Percentiles rank a stretch among this genome's conserved stretches.
These are phyloP conservation scores for Polytrichum commune DNA, from an alignment of 225 moss, liverwort and hornwort genomes.

Conservation along the genomic window DNA sequence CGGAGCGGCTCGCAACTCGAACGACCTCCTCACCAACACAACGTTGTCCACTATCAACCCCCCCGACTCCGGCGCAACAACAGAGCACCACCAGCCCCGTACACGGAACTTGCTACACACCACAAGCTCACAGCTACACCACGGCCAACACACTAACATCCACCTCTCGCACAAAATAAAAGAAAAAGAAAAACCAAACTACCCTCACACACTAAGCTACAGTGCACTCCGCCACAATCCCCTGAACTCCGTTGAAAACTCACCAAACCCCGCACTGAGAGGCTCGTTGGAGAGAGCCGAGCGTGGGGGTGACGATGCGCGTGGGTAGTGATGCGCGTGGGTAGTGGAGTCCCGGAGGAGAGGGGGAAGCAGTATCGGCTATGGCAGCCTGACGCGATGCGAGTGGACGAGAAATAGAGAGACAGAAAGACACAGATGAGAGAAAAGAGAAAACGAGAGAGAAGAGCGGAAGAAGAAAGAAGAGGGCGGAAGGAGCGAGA, in stretches of 20 bases:
- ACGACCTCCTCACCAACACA: not conserved
- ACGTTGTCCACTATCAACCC: not conserved
- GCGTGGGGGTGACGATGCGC: not conserved
- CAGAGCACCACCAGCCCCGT: not conserved
- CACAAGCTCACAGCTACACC: not conserved
- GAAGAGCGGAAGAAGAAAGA: too few relatives aligned
- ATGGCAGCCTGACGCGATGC: too few relatives aligned
- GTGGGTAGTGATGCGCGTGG: not conserved
- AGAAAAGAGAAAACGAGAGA: not conserved
- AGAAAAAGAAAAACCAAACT: too few relatives aligned
- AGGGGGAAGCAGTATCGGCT: not conserved
- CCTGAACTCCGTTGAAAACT: too few relatives aligned
- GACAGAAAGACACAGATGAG: too few relatives aligned
- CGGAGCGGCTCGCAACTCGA: not conserved
- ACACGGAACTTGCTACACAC: not conserved
- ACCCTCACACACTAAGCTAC: not conserved
- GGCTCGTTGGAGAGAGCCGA: not conserved
- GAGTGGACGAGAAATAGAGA: too few relatives aligned
- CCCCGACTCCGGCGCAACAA: not conserved
- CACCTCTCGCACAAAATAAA: not conserved
- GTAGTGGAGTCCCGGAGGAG: not conserved
- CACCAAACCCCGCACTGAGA: not conserved
- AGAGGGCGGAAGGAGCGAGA: too few relatives aligned
- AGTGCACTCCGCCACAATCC: not conserved
- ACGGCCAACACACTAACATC: not conserved